Evolutionary conservation across 805 yeast species (phyloP).

Genomic region (Metschnikowia amazonensis): DNA sequence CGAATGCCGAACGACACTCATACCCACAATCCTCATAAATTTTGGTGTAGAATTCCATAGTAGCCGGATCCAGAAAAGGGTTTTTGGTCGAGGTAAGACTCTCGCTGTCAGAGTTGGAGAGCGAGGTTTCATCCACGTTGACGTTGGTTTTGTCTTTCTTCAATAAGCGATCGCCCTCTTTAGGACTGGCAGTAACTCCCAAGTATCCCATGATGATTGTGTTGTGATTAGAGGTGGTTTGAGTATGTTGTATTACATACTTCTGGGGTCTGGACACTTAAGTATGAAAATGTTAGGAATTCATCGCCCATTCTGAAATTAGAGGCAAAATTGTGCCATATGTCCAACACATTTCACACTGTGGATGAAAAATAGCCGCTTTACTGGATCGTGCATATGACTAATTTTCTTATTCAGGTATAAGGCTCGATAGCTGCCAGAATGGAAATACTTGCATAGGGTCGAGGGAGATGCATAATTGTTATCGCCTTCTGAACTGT

Average conservation of each 20-base stretch:
- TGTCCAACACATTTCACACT: not conserved
- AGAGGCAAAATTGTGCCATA: conserved; percentile 1
- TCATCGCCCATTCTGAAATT: too few relatives aligned
- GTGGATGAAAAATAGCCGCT: not conserved
- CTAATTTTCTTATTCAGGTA: not conserved
- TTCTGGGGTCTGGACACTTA: not conserved
- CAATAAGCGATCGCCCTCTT: not conserved
- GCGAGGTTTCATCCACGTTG: not conserved
- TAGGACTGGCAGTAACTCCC: not conserved
- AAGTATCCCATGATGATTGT: not conserved
- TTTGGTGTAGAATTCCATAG: conserved; percentile 42
- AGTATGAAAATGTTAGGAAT: not conserved
- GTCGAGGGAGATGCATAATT: not conserved
- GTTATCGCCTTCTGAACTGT: not conserved
- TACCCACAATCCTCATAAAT: conserved; percentile 48
- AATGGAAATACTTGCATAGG: not conserved
- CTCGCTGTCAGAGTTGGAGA: conserved; percentile 13
- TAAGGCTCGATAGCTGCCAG: not conserved
- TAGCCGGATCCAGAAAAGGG: conserved; percentile 41
- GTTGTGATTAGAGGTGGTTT: not conserved
- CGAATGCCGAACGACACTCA: conserved; percentile 54
- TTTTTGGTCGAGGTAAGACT: conserved; percentile 8
- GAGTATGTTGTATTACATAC: not conserved
- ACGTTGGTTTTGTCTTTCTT: not conserved
- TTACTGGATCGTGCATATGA: not conserved